Evolutionary conservation across 345 rosid species (phyloP), one percentile per base, ranked within the genome.

Genomic region (Kernera saxatilis): DNA sequence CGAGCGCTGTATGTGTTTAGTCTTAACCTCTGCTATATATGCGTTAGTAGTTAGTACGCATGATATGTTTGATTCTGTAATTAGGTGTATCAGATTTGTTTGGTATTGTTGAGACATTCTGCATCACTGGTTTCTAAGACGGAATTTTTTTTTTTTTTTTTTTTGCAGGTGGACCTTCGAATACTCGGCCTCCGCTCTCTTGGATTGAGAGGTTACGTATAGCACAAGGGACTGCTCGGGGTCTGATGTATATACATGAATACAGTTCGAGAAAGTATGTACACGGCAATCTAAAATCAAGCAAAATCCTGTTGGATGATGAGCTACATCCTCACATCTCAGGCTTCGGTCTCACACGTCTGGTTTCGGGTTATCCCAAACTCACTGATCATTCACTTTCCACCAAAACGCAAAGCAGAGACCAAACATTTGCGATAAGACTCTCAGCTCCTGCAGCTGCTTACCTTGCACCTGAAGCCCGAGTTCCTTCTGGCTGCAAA

Each of bases 181-280:
- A 71, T 66, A 48, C 81, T 54, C 64, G 72, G 65, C 71, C 86
- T 17, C 72, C 78, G 1, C 81, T 93, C 8, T 69, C 87, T 7
- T 93, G 97, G 97, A 79, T 86, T 22, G 85, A 81, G 32, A 85
- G 97, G 81, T 82, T 93, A 65, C 84, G 67, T 70, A 85, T 93
- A 60, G 92, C 90, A 25, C 97, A 89, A 81, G 98, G 97, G 75
- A 80, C 85, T 60, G 90, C 97, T 1, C 81, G 94, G 71, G 98
- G 94, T 48, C 81, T 91, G 70, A 82, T 80, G 84, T 82, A 85
- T 82, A 86, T 91, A 74, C 98, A 91, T 10, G 97, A 91, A 69
- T 77, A 74, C 71, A 75, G 84, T 76, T 89, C 96, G 19, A 78
- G 94, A 53, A 93, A 86, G 64, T 81, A 83, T 26, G 82, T 80